A percentile compares a stretch with the other conserved stretches of the same genome.
Evolutionary conservation across 208 protist species (phyloP).

Genomic region (Leishmania mexicana): DNA sequence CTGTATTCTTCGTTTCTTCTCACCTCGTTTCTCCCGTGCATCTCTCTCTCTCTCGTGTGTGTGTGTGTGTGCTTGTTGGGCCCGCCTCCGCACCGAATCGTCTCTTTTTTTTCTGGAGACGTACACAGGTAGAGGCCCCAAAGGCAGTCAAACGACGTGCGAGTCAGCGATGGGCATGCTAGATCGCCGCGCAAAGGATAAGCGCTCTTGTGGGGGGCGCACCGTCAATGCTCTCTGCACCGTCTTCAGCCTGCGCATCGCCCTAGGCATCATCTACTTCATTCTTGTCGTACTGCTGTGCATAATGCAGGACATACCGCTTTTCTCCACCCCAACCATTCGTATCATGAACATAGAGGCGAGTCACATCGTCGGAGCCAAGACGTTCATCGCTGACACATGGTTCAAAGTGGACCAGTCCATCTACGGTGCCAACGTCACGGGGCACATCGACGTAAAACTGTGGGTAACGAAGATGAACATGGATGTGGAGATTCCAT

Average conservation of each 20-base stretch:
- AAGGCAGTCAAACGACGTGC: background rate
- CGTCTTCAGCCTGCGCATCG: constrained; percentile 28
- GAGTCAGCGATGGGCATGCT: constrained; percentile 1
- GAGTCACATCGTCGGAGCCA: constrained; percentile 28
- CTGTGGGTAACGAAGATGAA: constrained; percentile 34
- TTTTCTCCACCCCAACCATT: constrained; percentile 40
- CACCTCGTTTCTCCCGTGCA: background rate
- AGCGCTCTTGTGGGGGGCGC: background rate
- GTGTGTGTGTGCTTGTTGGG: background rate
- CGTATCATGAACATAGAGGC: constrained; percentile 30
- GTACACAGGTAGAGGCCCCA: background rate
- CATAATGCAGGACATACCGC: constrained; percentile 25
- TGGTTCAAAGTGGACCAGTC: constrained; percentile 27
- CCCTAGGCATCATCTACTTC: constrained; percentile 37
- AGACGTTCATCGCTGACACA: background rate
- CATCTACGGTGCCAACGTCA: constrained; percentile 48
- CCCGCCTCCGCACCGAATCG: background rate
- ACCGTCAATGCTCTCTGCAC: constrained; percentile 5
- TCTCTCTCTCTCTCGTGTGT: background rate
- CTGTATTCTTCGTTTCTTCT: background rate
- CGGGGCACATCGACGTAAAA: constrained; percentile 16
- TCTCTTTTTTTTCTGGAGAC: background rate
- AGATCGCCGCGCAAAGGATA: background rate
- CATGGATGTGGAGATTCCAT: constrained; percentile 40
- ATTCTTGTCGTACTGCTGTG: constrained; percentile 32